These are phyloP conservation scores for Mucor saturninus DNA, from an alignment of 371 early-diverging fungal genomes.

Conservation along the genomic window DNA sequence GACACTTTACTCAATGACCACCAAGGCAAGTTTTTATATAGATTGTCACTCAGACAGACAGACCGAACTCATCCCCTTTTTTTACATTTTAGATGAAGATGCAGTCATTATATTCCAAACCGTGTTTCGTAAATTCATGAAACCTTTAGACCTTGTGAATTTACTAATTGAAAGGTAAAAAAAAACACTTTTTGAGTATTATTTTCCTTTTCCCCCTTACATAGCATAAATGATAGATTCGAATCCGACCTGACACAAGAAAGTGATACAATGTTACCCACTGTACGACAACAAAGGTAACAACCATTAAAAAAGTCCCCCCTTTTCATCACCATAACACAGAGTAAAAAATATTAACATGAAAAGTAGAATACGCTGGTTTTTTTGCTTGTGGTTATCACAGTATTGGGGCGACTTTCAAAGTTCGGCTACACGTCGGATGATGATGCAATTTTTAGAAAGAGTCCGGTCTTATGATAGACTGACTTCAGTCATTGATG, in stretches of 20 bases:
- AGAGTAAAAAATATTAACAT: neutral
- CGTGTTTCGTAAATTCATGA: slow-evolving; percentile 60
- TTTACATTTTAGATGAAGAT: slow-evolving; percentile 27
- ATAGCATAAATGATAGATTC: neutral
- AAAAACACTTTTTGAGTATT: neutral
- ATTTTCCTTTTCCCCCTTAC: too few species aligned
- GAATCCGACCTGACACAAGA: slow-evolving; percentile 8
- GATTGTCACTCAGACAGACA: neutral
- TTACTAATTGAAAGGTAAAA: slow-evolving; percentile 47
- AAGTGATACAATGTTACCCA: slow-evolving; percentile 18
- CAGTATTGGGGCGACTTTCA: slow-evolving; percentile 58
- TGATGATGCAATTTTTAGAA: slow-evolving; percentile 43
- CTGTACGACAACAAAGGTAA: slow-evolving; percentile 36
- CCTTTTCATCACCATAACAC: neutral
- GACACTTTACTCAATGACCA: slow-evolving; percentile 9
- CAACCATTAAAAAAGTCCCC: neutral
- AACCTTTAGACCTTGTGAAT: slow-evolving; percentile 51
- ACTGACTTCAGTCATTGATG: slow-evolving; percentile 34
- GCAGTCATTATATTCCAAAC: slow-evolving; percentile 47
- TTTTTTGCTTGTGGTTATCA: slow-evolving; percentile 52
- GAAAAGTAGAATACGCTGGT: slow-evolving; percentile 38
- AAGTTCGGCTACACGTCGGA: slow-evolving; percentile 49
- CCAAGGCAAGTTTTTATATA: slow-evolving; percentile 2
- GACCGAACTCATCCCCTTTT: neutral
- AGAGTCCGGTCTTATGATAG: slow-evolving; percentile 26